These are phyloP conservation scores for Heliamphora exappendiculata DNA, from an alignment of 148 eudicot genomes.

Conservation along the genomic window DNA sequence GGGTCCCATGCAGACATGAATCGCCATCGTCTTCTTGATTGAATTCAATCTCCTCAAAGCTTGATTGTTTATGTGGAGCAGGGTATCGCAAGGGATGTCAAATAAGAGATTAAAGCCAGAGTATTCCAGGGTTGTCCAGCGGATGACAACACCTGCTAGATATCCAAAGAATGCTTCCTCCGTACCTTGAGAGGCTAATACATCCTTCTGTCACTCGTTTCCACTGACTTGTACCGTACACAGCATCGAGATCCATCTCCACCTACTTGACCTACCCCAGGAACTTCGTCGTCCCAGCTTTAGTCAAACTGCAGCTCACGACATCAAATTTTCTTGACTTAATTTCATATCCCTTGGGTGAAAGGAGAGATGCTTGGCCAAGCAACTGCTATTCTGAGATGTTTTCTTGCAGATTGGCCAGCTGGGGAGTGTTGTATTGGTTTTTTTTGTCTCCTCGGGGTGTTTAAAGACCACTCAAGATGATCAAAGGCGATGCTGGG, in stretches of 20 bases:
- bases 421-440: not conserved
- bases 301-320: not conserved
- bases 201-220: not conserved
- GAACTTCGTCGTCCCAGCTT: not conserved
- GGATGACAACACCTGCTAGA: slow-evolving; percentile 47
- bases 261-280: not conserved
- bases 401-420: too few relatives aligned
- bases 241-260: slow-evolving; percentile 8
- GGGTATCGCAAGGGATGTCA: slow-evolving; percentile 45
- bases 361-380: not conserved
- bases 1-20: not conserved
- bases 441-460: not conserved
- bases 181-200: slow-evolving; percentile 35
- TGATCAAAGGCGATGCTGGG: not conserved
- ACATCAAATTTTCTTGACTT: not conserved
- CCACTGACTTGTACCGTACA: not conserved
- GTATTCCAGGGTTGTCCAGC: slow-evolving; percentile 40
- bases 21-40: not conserved
- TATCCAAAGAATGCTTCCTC: slow-evolving; percentile 49
- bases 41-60: not conserved
- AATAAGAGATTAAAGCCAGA: slow-evolving; percentile 60
- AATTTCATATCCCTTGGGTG: not conserved
- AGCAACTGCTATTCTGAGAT: too few relatives aligned
- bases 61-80: slow-evolving; percentile 17
- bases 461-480: not conserved